Evolutionary conservation across 2,329 filamentous ascomycete species (phyloP), one percentile per base, ranked within the genome.

Genomic region (Venturiaceae sp.): DNA sequence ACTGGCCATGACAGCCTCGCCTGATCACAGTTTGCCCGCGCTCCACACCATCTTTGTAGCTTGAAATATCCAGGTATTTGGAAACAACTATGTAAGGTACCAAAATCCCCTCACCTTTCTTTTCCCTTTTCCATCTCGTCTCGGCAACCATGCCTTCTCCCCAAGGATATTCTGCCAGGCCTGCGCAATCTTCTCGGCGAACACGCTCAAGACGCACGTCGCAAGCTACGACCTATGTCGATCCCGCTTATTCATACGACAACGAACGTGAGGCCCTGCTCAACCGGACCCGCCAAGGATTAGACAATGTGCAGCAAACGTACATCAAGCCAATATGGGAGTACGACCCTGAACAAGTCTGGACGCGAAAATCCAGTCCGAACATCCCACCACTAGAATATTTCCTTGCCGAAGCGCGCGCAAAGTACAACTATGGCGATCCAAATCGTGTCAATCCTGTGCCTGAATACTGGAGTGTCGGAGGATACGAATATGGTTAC

Each of bases 261-360:
- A n/a, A n/a, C 44, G 23, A 50, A 8, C 44, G 44, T 13, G 44
- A 50, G 2, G 44, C 44, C 44, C 23, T 50, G 44, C 44, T 50
- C 6, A 9, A 50, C 44, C 30, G 23, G 7, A 50, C 44, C 44
- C 44, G 23, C 44, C 44, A 32, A 32, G 44, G 44, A 16, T 26
- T 50, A 26, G 23, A 50, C 6, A 50, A n/a, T 7, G 26, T 50
- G 26, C 44, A 50, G 44, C 44, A 50, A n/a, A 30, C 44, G 2
- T 50, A 50, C 44, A n/a, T 50, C 44, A 50, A 50, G 44, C 44
- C 44, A 30, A 50, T 50, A 16, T 50, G 44, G 44, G 44, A 50
- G 26, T 50, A 50, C 44, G 44, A 50, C 9, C 44, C 44, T n/a
- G 26, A 50, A 26, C 44, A 50, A n/a, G 44, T 50, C 26, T 50